Base-by-base conservation (phyloP, 2,329 filamentous ascomycete genomes). In the Cyphellophora attinorum region DNA sequence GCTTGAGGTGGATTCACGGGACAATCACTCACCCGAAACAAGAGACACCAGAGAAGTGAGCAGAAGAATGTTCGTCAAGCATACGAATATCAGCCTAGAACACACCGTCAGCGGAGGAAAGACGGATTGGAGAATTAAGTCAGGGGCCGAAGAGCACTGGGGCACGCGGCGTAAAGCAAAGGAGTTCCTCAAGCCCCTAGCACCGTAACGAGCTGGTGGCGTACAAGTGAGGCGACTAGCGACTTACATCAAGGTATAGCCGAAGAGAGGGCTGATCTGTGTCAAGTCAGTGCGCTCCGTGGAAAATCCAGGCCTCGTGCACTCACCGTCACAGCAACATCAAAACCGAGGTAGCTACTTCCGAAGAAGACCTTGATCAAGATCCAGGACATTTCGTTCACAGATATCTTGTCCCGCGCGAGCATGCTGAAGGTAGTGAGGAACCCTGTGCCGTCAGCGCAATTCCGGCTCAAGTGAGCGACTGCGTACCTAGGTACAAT, bases 401-500 rank as follows among this genome's bases (percentile, higher is more conserved):
- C 60, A 18, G 64, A 70, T 50, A 74, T 68, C 39, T 65, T 62
- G 46, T 72, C 72, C 43, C 73, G 62, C 23, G 72, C 73, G 28
- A 78, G 62, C 52, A 77, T 64, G 3, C 69, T 71, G 45, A 77
- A 76, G 3, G 85, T 94, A 0, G 88, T 93, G 19, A 94, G 62
- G 58, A 95, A 95, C 30, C 86, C 76, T 73, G 43, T 12, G 27
- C 23, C 41, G 19, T 11, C 8, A 25, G 21, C 8, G 8, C 8
- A 25, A 25, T n/a, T n/a, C 8, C n/a, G 21, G 18, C 34, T 27
- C 13, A 29, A 19, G 31, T 18, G 34, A 14, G 38, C 37, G 32
- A 28, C 27, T 19, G 29, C 43, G 11, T 29, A 75, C 72, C 85
- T 31, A 91, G 62, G 54, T 93, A 94, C 34, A 93, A 63, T 35